Conservation (phyloP, 495 filamentous ascomycete species). For the Articulospora tetracladia region DNA sequence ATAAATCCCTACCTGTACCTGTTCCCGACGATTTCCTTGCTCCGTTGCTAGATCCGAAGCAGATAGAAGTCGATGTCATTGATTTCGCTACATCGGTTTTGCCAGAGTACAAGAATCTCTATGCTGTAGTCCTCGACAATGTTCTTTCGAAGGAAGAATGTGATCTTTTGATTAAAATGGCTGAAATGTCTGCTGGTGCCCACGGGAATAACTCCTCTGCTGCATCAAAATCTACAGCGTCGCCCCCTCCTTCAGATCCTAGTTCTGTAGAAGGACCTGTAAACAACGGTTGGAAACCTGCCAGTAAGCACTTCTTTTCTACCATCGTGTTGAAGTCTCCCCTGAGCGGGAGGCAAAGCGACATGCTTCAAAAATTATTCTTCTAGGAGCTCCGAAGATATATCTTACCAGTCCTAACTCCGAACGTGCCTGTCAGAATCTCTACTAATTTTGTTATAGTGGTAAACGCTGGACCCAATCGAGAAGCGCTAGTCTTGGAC, state of each 20-base stretch:
- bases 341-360: too few species aligned
- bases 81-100: constrained; percentile 49
- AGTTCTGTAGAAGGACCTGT: background rate
- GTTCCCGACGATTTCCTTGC: constrained; percentile 32
- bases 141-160: constrained; percentile 60
- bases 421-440: too few species aligned
- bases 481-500: constrained; percentile 49
- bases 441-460: too few species aligned
- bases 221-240: too few species aligned
- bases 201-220: constrained; percentile 28
- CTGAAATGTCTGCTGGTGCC: constrained; percentile 40
- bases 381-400: too few species aligned
- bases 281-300: constrained; percentile 50
- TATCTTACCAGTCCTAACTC: too few species aligned
- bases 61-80: constrained; percentile 35
- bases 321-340: too few species aligned
- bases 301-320: too few species aligned
- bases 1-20: constrained; percentile 29
- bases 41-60: constrained; percentile 18
- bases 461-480: constrained; percentile 64
- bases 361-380: too few species aligned
- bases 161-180: constrained; percentile 47
- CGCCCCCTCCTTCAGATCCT: background rate
- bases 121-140: constrained; percentile 63
- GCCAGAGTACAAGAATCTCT: constrained; percentile 48